A percentile compares a stretch with the other conserved stretches of the same genome.
Evolutionary conservation across 78 protist species (phyloP).

Genomic region (slime mould (Dictyostelium discoideum)): DNA sequence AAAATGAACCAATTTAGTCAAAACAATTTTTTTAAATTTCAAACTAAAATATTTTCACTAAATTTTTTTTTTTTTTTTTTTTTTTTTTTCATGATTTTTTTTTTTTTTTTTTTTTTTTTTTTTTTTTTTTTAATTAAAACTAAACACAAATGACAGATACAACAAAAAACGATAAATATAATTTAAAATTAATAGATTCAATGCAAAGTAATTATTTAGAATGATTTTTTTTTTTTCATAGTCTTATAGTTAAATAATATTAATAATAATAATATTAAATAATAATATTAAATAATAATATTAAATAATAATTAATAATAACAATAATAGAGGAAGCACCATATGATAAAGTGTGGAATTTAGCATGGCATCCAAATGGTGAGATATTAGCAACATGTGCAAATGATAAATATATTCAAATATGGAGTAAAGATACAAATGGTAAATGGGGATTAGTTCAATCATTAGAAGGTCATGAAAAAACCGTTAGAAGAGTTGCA

Average conservation of each 20-base stretch:
- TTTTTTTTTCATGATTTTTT: background rate
- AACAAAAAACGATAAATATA: background rate
- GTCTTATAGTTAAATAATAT: too few relatives aligned
- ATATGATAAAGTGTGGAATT: conserved; percentile 87
- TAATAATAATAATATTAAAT: background rate
- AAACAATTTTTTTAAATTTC: too few relatives aligned
- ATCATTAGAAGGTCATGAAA: conserved; percentile 74
- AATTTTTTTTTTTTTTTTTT: background rate
- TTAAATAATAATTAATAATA: too few relatives aligned
- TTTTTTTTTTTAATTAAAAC: background rate
- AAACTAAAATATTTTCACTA: too few relatives aligned
- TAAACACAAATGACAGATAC: background rate
- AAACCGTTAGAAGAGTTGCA: conserved; percentile 88
- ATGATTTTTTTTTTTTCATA: background rate
- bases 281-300: background rate
- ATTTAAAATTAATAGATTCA: background rate
- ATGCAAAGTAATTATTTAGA: background rate
- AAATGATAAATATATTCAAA: conserved; percentile 88
- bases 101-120: background rate
- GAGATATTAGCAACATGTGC: conserved; percentile 90
- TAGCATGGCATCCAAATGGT: conserved; percentile 91
- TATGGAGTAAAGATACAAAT: conserved; percentile 68
- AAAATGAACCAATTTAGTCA: too few relatives aligned
- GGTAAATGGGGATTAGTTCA: conserved; percentile 10
- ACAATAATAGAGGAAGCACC: background rate